A percentile compares a stretch with the other conserved stretches of the same genome.
Evolutionary conservation across 108 stramenopile genomes (phyloP).

Genomic region (Mediolabrus comicus): DNA sequence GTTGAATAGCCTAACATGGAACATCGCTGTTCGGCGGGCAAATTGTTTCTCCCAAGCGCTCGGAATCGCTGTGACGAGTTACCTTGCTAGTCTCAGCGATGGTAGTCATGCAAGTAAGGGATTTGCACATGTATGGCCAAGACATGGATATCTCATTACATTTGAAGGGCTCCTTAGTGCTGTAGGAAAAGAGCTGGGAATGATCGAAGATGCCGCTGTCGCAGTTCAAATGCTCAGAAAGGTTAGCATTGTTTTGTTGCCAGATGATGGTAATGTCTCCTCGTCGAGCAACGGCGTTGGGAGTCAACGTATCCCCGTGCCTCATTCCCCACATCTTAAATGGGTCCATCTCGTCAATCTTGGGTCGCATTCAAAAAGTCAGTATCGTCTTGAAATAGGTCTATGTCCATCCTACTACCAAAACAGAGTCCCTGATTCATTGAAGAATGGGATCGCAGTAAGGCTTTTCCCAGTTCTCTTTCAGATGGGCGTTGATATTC

Average conservation of each 20-base stretch:
- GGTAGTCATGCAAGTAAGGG: conserved; percentile 62
- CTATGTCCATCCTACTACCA: conserved; percentile 65
- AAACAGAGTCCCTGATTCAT: conserved; percentile 61
- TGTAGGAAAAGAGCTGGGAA: conserved; percentile 87
- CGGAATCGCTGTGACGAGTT: conserved; percentile 75
- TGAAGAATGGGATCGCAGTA: conserved; percentile 60
- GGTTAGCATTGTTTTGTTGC: conserved; percentile 62
- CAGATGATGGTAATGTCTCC: conserved; percentile 35
- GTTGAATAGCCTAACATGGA: conserved; percentile 80
- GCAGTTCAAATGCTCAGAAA: conserved; percentile 83
- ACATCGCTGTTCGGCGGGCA: conserved; percentile 73
- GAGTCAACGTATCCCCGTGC: conserved; percentile 45
- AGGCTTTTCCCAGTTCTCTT: conserved; percentile 81
- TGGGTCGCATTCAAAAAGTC: conserved; percentile 23
- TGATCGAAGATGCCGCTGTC: conserved; percentile 88
- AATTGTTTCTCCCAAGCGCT: conserved; percentile 84
- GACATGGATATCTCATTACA: conserved; percentile 82
- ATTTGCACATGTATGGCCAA: conserved; percentile 54
- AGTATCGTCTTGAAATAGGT: conserved; percentile 67
- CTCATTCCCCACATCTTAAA: conserved; percentile 65
- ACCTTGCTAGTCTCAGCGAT: conserved; percentile 72
- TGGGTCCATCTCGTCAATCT: conserved; percentile 52
- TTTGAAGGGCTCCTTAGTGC: conserved; percentile 88
- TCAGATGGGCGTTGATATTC: conserved; percentile 91
- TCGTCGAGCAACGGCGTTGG: conserved; percentile 4